Evolutionary conservation across 306 rosid species (phyloP), one percentile per base, ranked within the genome.

Genomic region (Cicer judaicum): DNA sequence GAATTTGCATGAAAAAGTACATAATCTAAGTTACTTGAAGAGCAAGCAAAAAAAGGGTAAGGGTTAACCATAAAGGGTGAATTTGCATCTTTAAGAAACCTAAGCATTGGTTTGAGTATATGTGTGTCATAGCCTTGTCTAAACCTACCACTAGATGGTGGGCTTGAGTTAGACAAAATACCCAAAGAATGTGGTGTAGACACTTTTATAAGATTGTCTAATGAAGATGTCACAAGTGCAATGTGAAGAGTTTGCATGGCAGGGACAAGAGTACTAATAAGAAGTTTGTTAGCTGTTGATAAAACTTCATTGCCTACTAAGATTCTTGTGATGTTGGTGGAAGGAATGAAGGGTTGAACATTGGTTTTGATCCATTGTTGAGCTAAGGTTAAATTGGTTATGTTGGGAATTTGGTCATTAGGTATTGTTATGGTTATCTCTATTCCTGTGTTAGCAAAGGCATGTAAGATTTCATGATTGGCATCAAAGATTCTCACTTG

Each of bases 41-140:
- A 75, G 72, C 6, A 81, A 21, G 88, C 92, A 11, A 89, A 91
- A 46, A 86, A 89, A 0, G 96, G 96, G 66, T 93, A 91, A 0
- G 96, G 96, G 74, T 93, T 91, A 10, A 91, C 84, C 89, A 93
- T 71, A 68, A 93, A 85, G 11, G 97, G 89, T 7, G 98, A 73
- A 52, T 84, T 64, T 6, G 92, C 68, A 59, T 82, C 82, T n/a
- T 75, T 75, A 1, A 91, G 84, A 68, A 93, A 93, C n/a, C 43
- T 80, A 11, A 93, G 87, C 83, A 93, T 69, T 2, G 97, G 98
- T 62, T 84, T 88, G 8, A 93, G 50, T 2, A 91, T 78, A 42
- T 88, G 93, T 10, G 74, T 80, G 71, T 93, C 98, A 47, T 93
- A 91, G 76, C 98, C 98, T 84, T 82, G 92, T 21, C 98, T 77